A percentile compares a stretch with the other conserved stretches of the same genome.
Conservation (phyloP, 1,139 yeast species). For the Saccharomycopsis hybrid region DNA sequence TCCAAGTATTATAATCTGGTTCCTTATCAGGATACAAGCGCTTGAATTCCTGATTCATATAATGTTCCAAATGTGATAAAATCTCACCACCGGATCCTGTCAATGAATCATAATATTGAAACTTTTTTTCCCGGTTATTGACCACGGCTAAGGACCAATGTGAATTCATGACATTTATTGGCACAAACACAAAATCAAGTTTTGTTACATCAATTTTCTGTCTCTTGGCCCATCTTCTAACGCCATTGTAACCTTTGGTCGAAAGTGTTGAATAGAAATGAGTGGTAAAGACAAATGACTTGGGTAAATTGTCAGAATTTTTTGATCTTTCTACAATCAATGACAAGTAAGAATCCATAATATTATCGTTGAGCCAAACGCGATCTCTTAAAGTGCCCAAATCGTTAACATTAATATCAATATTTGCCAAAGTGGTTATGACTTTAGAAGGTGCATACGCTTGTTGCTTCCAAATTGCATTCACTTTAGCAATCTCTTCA, state of each 20-base stretch:
- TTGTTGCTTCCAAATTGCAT: constrained; percentile 33
- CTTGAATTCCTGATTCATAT: constrained; percentile 52
- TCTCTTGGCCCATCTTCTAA: constrained; percentile 84
- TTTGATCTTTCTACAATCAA: constrained; percentile 43
- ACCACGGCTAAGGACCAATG: constrained; percentile 93
- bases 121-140: constrained; percentile 50
- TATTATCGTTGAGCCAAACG: constrained; percentile 85
- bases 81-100: constrained; percentile 54
- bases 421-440: constrained; percentile 37
- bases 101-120: constrained; percentile 76
- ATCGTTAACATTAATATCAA: constrained; percentile 65
- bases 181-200: constrained; percentile 65
- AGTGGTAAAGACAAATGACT: constrained; percentile 72
- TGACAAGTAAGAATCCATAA: constrained; percentile 76
- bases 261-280: constrained; percentile 75
- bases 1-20: constrained; percentile 35
- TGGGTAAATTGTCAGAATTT: constrained; percentile 28
- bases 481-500: constrained; percentile 33
- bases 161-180: constrained; percentile 72
- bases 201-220: constrained; percentile 64
- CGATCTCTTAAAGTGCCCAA: constrained; percentile 63
- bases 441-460: constrained; percentile 30
- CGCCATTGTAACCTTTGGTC: constrained; percentile 71
- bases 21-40: constrained; percentile 30
- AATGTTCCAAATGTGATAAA: constrained; percentile 47